Base-by-base conservation (phyloP, 176 grass and related monocot species). In the Paspalum notatum region DNA sequence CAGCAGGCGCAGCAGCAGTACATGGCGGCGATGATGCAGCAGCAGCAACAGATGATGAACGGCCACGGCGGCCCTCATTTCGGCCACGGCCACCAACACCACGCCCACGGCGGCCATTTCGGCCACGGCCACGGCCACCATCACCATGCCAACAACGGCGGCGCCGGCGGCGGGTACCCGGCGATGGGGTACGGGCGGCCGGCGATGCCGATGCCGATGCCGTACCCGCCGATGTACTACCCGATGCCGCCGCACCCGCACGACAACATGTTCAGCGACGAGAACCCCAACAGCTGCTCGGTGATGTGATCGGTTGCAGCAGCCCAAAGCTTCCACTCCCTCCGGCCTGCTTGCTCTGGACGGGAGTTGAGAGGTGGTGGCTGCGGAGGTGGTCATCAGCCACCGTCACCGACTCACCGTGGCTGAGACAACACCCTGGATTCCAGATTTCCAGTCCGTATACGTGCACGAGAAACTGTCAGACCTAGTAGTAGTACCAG, bases 241-340 rank as follows among this genome's bases (percentile, higher is more conserved):
- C 71, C 66, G 1, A 71, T 85, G 83, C 86, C 76, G 57, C 80
- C 85, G 32, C 90, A 87, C 21, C 82, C 77, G 8, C 79, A 88
- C 0, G 51, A 90, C 68, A 83, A 90, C 80, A 80, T 85, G 54
- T 93, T 90, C 85, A 93, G 91, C 53, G 91, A 93, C 77, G 91
- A 93, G 72, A 90, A 90, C 37, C 82, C 88, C 27, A 83, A 81
- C 75, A 93, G 91, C 68, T 93, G 91, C 85, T 85, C 88, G 11
- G 62, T 90, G 25, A 93, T 93, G 91, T 93, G 91, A 91, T 61
- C 22, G 26, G 32, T 32, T 61, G 58, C 63, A 27, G 37, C 11
- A 45, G 17, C 21, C 14, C 26, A 74, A 18, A 8, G 15, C 55
- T 20, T 7, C 44, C 44, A 11, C 4, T 9, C 13, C 57, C 15